Percentiles rank a stretch among this genome's conserved stretches.
phyloP scores from a whole-genome alignment of 768 basidiomycete species.

The Pleurotus tuber-regium region DNA sequence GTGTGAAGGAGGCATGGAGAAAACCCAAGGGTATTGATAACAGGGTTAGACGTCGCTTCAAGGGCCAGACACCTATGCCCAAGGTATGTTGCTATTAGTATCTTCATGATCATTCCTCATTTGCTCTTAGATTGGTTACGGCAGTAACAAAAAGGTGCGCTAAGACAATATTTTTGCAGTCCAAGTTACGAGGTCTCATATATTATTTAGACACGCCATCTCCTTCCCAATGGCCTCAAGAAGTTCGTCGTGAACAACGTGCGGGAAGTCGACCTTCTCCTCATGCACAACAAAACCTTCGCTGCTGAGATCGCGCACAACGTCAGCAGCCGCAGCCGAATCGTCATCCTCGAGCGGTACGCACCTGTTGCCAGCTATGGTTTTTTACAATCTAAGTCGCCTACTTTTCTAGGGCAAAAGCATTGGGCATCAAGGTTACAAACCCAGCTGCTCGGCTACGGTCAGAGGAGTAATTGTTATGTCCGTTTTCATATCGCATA shows the following conservation, averaged over 20 bases:
- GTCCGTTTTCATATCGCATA: slow-evolving; percentile 35
- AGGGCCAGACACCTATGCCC: slow-evolving; percentile 95
- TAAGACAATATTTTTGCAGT: neutral
- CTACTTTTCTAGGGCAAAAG: slow-evolving; percentile 62
- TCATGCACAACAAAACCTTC: slow-evolving; percentile 98
- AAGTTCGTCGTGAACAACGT: slow-evolving; percentile 94
- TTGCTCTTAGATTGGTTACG: slow-evolving; percentile 69
- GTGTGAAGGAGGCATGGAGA: slow-evolving; percentile 98
- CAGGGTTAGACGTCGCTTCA: slow-evolving; percentile 92
- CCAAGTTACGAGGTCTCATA: slow-evolving; percentile 26
- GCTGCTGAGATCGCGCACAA: slow-evolving; percentile 96
- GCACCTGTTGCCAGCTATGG: slow-evolving; percentile 14
- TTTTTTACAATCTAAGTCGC: neutral
- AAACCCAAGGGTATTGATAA: slow-evolving; percentile 99
- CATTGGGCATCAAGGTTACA: slow-evolving; percentile 87
- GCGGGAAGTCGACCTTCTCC: slow-evolving; percentile 89
- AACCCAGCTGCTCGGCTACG: slow-evolving; percentile 91
- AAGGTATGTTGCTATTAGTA: slow-evolving; percentile 56
- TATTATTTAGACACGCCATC: slow-evolving; percentile 73
- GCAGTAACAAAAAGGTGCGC: slow-evolving; percentile 80
- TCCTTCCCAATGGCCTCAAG: slow-evolving; percentile 94
- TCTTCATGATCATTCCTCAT: slow-evolving; percentile 4
- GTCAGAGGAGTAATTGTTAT: slow-evolving; percentile 79
- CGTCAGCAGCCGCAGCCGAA: slow-evolving; percentile 94
- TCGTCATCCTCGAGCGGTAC: slow-evolving; percentile 83